Base-by-base conservation (phyloP, 1,139 yeast species). In the Nakaseomyces glabratus region DNA sequence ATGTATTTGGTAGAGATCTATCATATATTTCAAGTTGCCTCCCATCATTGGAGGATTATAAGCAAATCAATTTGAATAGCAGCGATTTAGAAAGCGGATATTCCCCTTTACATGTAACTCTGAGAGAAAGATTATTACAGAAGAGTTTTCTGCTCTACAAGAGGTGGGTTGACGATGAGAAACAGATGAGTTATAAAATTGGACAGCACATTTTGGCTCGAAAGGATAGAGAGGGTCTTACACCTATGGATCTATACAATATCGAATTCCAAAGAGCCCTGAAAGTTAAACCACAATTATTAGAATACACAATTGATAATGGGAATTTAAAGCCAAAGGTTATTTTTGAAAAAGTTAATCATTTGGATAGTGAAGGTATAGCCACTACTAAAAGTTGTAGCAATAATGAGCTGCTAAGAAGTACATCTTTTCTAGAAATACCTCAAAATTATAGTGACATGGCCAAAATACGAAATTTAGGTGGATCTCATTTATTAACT, bases 31-130 rank as follows among this genome's bases (percentile, higher is more conserved):
- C 70, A 76, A 42, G 56, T 25, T 35, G 62, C 73, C 33, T 56
- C 66, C 40, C 81, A 76, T 44, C 61, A 71, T 31, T 54, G 57
- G 38, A 73, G 25, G 66, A 66, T 38, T 67, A 72, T 44, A 64
- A 69, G 6, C 65, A 68, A 30, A 49, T 66, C 8, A 67, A 76
- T 30, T 44, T 76, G 2, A 47, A 53, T 8, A 54, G 69, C 1
- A 59, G 65, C 2, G 96, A 88, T 53, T 64, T 63, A 38, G 96
- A 88, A 55, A 84, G 73, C 51, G 84, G 86, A 1, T 86, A 94
- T 82, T 81, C 84, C 25, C 75, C 86, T 20, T 62, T 86, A 28
- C 96, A 88, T 57, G 40, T 49, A 2, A 37, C 51, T 4, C 35
- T 57, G 22, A 46, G 40, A 28, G 35, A 35, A 18, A 55, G 56